Evolutionary conservation across 352 stramenopile species (phyloP), one percentile per base, ranked within the genome.

Genomic region (Globisporangium parvum): DNA sequence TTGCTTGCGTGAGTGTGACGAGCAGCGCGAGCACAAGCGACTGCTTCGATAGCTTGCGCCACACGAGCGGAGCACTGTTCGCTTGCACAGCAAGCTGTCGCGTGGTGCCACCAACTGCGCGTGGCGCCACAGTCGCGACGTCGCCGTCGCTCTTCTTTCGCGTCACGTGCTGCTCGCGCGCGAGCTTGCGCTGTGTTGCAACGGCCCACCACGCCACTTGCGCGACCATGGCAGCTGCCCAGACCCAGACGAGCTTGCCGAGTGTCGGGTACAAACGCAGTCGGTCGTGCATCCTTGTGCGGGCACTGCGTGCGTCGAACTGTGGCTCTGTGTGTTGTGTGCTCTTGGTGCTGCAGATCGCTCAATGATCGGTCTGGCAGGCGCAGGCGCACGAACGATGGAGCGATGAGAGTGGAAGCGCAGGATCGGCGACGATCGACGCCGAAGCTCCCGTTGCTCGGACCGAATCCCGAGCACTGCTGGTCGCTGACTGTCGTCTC

Each of bases 231-330:
- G 57, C 55, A 0, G 57, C 57, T 4, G 5, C 35, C 60, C 64
- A 79, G 26, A 72, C 9, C 60, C 62, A 67, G 23, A 69, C 58
- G 45, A 81, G 54, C 42, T 67, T 55, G 46, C 58, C 55, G 33
- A 61, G 23, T 3, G 71, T 66, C 39, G 74, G 74, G 42, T 77
- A 84, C 62, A 84, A 53, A 41, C 79, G 71, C 51, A 81, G 55
- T 18, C 62, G 59, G 39, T 82, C 70, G 17, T 60, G 17, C 69
- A 81, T 69, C 5, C 3, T 45, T 47, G 3, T 26, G 18, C 14
- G 18, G 10, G 40, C 18, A 2, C 14, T 9, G 40, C 14, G 18
- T 20, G 21, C 6, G 28, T 33, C n/a, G n/a, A n/a, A n/a, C n/a
- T n/a, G n/a, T n/a, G n/a, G n/a, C n/a, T n/a, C n/a, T n/a, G n/a